These are phyloP conservation scores for Lithocarpus polystachyus DNA, from an alignment of 306 rosid genomes.

Conservation along the genomic window DNA sequence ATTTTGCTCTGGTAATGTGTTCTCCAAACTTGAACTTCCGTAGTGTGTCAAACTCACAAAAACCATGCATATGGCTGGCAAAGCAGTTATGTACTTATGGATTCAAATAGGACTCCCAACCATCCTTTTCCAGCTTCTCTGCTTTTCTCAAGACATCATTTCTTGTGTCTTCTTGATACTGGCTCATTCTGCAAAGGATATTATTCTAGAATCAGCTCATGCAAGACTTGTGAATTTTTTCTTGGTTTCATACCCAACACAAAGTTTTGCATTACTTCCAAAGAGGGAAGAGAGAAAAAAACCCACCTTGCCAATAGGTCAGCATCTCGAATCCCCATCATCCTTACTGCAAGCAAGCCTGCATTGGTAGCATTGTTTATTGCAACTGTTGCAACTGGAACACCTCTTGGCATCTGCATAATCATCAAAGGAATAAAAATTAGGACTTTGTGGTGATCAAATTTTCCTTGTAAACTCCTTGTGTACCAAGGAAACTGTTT, in stretches of 20 bases:
- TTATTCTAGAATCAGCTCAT: constrained; percentile 5
- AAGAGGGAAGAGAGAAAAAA: constrained; percentile 7
- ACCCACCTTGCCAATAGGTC: constrained; percentile 52
- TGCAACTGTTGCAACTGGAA: constrained; percentile 89
- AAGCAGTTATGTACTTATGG: constrained; percentile 14
- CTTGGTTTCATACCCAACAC: background rate
- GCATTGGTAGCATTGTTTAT: constrained; percentile 85
- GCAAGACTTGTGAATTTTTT: background rate
- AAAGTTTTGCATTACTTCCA: background rate
- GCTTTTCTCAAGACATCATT: constrained; percentile 63
- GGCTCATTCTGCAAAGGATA: constrained; percentile 57
- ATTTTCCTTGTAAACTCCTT: too few relatives aligned
- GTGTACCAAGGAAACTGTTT: too few relatives aligned
- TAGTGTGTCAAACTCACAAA: background rate
- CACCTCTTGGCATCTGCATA: constrained; percentile 86
- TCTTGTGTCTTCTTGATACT: constrained; percentile 67
- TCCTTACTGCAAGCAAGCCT: constrained; percentile 69
- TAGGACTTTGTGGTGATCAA: background rate
- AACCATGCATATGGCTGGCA: constrained; percentile 4
- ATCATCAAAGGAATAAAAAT: background rate
- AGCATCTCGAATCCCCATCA: constrained; percentile 44
- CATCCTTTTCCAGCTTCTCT: constrained; percentile 57
- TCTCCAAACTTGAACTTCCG: background rate
- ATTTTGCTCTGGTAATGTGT: background rate
- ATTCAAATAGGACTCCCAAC: constrained; percentile 60